These are phyloP conservation scores for Alloteropsis angusta DNA, from an alignment of 202 grass and related monocot genomes.

Conservation along the genomic window DNA sequence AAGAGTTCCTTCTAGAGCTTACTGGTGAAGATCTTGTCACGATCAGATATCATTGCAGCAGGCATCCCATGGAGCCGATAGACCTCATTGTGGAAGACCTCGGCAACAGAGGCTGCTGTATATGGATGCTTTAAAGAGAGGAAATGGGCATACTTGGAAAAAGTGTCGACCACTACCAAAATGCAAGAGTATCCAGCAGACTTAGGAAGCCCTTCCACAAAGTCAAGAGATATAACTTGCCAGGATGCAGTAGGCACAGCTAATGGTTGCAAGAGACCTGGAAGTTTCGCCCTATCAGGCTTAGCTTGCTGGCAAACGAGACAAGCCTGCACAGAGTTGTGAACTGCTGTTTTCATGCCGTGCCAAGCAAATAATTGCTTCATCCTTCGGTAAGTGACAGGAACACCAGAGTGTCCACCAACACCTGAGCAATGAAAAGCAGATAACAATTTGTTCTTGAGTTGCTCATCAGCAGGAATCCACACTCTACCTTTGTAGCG, in stretches of 20 bases:
- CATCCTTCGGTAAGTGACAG: not conserved
- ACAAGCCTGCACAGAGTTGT: not conserved
- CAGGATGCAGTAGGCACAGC: not conserved
- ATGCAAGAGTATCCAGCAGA: not conserved
- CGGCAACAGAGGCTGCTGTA: not conserved
- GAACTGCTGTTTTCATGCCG: not conserved
- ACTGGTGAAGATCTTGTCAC: too few relatives aligned
- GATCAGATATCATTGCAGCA: too few relatives aligned
- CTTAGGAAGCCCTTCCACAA: not conserved
- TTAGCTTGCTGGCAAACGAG: accelerated
- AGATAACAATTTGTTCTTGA: accelerated
- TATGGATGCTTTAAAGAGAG: not conserved
- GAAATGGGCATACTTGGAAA: not conserved
- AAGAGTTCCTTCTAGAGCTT: too few relatives aligned
- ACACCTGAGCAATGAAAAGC: not conserved
- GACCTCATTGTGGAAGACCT: not conserved
- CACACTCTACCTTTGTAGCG: not conserved
- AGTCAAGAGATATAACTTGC: not conserved
- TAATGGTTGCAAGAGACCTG: not conserved
- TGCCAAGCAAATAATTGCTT: too few relatives aligned
- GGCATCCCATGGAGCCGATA: too few relatives aligned
- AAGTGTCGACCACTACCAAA: not conserved
- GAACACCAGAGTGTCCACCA: not conserved
- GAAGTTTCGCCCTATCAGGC: not conserved
- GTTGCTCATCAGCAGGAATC: not conserved